A percentile compares a stretch with the other conserved stretches of the same genome.
phyloP scores from a whole-genome alignment of 176 grass and related monocot species.

The Triticum dicoccoides region DNA sequence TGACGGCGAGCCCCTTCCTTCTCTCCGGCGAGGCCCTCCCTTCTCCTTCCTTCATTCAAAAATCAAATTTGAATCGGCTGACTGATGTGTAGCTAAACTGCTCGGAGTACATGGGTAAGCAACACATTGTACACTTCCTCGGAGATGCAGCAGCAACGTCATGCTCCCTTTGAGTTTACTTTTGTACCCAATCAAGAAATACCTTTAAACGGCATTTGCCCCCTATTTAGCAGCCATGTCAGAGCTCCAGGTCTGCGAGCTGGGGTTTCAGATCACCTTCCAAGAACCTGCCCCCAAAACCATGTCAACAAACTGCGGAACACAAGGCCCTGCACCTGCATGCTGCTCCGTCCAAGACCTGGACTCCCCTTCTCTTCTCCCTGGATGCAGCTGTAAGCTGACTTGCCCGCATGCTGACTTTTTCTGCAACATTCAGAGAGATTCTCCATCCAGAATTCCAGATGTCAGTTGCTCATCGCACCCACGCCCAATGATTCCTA shows the following conservation, averaged over 20 bases:
- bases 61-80: too few species aligned
- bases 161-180: constrained; percentile 16
- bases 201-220: not conserved
- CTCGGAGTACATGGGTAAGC: not conserved
- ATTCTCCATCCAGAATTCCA: constrained; percentile 1
- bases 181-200: not conserved
- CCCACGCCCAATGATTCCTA: constrained; percentile 29
- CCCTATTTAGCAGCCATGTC: not conserved
- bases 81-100: too few species aligned
- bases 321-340: constrained; percentile 19
- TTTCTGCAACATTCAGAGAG: constrained; percentile 17
- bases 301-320: constrained; percentile 34
- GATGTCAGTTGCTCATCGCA: constrained; percentile 23
- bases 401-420: not conserved
- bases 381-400: constrained; percentile 40
- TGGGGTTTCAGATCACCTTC: constrained; percentile 35
- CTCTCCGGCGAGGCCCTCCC: too few species aligned
- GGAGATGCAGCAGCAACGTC: not conserved
- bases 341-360: constrained; percentile 24
- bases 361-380: not conserved
- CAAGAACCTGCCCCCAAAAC: constrained; percentile 35
- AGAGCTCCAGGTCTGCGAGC: constrained; percentile 4
- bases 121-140: not conserved
- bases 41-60: too few species aligned
- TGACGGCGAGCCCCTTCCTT: too few species aligned